These are phyloP conservation scores for Colletotrichum eremochloae DNA, from an alignment of 2,329 filamentous ascomycete genomes.

Conservation along the genomic window DNA sequence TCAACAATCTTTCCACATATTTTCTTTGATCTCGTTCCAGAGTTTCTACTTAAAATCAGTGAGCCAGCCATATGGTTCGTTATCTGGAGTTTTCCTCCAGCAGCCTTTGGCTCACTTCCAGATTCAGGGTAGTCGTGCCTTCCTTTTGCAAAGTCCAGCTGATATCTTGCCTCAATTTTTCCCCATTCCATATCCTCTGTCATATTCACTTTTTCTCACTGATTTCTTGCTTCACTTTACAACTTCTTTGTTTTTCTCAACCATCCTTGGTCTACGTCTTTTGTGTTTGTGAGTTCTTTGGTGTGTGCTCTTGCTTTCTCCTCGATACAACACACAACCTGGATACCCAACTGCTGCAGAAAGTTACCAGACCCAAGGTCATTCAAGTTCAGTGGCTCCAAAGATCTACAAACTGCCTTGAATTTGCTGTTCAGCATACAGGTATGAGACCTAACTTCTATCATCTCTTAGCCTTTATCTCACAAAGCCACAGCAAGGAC, in stretches of 20 bases:
- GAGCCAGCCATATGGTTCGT: too few relatives aligned
- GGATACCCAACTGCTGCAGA: not conserved
- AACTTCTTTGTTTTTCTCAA: not conserved
- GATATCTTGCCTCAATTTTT: not conserved
- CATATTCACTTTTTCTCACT: not conserved
- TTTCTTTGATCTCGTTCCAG: too few relatives aligned
- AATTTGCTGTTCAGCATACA: not conserved
- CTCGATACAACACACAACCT: not conserved
- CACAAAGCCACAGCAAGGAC: not conserved
- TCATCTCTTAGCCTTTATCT: not conserved
- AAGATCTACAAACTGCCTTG: too few relatives aligned
- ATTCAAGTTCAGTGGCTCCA: too few relatives aligned
- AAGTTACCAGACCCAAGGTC: not conserved
- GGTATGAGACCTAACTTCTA: too few relatives aligned
- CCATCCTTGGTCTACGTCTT: not conserved
- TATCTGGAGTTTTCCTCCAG: too few relatives aligned
- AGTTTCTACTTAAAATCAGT: not conserved
- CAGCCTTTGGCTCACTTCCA: not conserved
- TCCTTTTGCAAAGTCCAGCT: not conserved
- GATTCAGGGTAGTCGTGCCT: not conserved
- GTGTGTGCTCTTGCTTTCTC: too few relatives aligned
- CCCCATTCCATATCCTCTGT: too few relatives aligned
- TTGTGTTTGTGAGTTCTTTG: not conserved
- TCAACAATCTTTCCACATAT: not conserved
- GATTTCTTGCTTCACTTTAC: not conserved